phyloP scores from a whole-genome alignment of 225 moss, liverwort and hornwort genomes.

The Straminergon stramineum region DNA sequence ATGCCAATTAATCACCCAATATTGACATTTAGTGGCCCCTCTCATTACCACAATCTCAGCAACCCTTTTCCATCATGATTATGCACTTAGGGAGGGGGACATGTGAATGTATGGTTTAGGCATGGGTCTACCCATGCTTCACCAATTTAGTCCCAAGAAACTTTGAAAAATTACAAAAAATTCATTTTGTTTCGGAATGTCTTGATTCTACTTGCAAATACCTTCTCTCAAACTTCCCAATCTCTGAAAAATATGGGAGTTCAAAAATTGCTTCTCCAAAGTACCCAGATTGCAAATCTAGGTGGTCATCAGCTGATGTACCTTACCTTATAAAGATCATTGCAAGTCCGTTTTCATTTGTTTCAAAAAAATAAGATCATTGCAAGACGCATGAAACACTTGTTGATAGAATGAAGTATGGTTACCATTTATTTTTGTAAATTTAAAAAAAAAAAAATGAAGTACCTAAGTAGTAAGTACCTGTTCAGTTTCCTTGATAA shows the following conservation, averaged over 20 bases:
- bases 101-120: background rate
- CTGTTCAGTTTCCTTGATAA: background rate
- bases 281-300: background rate
- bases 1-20: background rate
- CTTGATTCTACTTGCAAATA: background rate
- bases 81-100: background rate
- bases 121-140: rapidly evolving
- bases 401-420: background rate
- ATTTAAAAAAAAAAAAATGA: too few species aligned
- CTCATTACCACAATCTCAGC: background rate
- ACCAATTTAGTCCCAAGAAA: background rate
- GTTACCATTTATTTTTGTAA: too few species aligned
- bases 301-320: background rate
- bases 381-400: rapidly evolving
- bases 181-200: rapidly evolving
- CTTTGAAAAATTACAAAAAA: background rate
- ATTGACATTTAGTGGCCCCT: rapidly evolving
- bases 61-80: background rate
- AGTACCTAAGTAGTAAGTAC: too few species aligned
- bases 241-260: background rate
- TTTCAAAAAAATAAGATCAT: too few species aligned
- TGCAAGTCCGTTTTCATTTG: background rate
- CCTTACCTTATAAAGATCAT: background rate
- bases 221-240: background rate
- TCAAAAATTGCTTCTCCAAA: background rate